These are phyloP conservation scores for Aspergillus felis DNA, from an alignment of 2,329 filamentous ascomycete genomes.

Conservation along the genomic window DNA sequence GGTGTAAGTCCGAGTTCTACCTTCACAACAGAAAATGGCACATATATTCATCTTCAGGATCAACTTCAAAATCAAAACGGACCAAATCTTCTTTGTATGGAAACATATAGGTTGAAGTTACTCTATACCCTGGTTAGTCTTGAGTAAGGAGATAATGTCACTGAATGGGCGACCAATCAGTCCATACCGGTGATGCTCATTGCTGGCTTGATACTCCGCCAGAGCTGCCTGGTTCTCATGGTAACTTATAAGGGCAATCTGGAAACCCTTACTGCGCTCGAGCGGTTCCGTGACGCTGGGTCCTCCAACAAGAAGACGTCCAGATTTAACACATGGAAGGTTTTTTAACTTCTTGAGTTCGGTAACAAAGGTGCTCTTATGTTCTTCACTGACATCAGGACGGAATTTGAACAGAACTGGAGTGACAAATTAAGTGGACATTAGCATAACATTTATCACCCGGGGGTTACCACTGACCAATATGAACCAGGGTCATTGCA, in stretches of 20 bases:
- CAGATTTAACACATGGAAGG: constrained; percentile 47
- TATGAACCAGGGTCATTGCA: too few relatives aligned
- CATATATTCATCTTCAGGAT: constrained; percentile 32
- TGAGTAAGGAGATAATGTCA: too few relatives aligned
- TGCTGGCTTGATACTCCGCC: constrained; percentile 50
- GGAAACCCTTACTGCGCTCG: constrained; percentile 51
- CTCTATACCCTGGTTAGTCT: constrained; percentile 30
- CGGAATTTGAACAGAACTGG: constrained; percentile 49
- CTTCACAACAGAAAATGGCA: constrained; percentile 7
- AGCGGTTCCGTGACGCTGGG: constrained; percentile 52
- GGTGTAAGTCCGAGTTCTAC: too few relatives aligned
- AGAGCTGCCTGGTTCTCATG: constrained; percentile 46
- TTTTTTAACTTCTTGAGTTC: constrained; percentile 49
- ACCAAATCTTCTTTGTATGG: constrained; percentile 53
- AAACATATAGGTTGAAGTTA: constrained; percentile 50
- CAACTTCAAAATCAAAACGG: constrained; percentile 53
- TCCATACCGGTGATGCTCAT: constrained; percentile 48
- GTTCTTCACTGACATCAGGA: constrained; percentile 37
- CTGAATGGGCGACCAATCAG: too few relatives aligned
- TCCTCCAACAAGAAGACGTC: constrained; percentile 49
- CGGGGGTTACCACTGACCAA: too few relatives aligned
- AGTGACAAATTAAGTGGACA: too few relatives aligned
- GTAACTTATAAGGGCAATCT: constrained; percentile 51
- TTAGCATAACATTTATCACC: too few relatives aligned
- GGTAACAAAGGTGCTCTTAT: constrained; percentile 44